A percentile compares a stretch with the other conserved stretches of the same genome.
Conservation (phyloP, 73 alveolate genomes). For the Diophrys sp. region DNA sequence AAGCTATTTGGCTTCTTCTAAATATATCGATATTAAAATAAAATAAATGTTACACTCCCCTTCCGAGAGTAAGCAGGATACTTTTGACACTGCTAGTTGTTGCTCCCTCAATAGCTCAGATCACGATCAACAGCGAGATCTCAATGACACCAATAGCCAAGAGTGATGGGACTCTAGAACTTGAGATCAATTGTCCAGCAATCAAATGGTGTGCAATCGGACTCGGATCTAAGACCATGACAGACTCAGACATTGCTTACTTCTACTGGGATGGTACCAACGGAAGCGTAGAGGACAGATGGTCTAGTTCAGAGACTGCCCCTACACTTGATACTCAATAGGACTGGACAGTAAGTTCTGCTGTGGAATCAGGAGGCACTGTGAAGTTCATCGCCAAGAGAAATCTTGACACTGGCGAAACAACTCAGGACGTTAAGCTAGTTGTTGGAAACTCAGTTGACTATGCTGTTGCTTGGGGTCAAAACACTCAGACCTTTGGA, state of each 20-base stretch:
- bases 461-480: background rate
- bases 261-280: background rate
- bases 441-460: background rate
- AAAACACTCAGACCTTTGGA: background rate
- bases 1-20: too few species aligned
- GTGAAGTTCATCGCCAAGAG: background rate
- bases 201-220: background rate
- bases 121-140: too few species aligned
- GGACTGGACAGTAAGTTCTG: background rate
- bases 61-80: too few species aligned
- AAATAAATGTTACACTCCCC: too few species aligned
- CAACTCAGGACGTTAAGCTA: background rate
- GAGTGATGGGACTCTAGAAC: too few species aligned
- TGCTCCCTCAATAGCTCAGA: too few species aligned
- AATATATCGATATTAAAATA: too few species aligned
- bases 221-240: background rate
- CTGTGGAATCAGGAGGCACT: background rate
- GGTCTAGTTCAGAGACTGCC: background rate
- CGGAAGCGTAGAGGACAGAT: background rate
- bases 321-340: background rate
- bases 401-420: background rate
- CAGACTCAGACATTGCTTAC: background rate
- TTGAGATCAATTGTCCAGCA: too few species aligned
- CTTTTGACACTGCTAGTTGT: too few species aligned
- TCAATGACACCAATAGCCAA: too few species aligned